Evolutionary conservation across 2,329 filamentous ascomycete species (phyloP).

Genomic region (Byssoonygena ceratinophila): DNA sequence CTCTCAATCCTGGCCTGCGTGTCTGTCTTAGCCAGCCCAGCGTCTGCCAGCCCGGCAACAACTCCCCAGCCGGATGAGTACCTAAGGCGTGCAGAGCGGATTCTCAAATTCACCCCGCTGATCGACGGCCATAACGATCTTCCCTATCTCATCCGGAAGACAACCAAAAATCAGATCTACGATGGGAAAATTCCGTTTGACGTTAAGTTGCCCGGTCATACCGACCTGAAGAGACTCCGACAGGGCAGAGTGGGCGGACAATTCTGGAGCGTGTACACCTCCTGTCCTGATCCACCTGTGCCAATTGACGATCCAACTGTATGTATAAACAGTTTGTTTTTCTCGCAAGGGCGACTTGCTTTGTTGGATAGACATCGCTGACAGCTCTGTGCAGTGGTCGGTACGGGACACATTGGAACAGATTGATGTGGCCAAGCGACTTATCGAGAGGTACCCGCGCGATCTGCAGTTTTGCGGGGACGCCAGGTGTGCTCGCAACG

Average conservation of each 20-base stretch:
- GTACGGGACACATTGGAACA: conserved; percentile 24
- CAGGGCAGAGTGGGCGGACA: conserved; percentile 24
- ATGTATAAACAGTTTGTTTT: neutral
- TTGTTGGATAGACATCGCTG: neutral
- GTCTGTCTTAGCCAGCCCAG: neutral
- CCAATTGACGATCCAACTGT: conserved; percentile 19
- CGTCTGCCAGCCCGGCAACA: conserved; percentile 4
- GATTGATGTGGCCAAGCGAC: conserved; percentile 22
- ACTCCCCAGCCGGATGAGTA: conserved; percentile 9
- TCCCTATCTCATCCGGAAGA: conserved; percentile 23
- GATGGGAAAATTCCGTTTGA: conserved; percentile 19
- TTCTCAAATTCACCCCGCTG: conserved; percentile 22
- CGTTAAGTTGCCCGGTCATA: conserved; percentile 21
- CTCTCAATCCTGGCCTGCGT: neutral
- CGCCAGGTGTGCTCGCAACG: conserved; percentile 18
- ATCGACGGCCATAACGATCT: conserved; percentile 30
- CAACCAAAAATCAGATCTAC: conserved; percentile 24
- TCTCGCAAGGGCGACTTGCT: too few species aligned
- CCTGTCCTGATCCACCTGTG: conserved; percentile 16
- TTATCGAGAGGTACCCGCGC: conserved; percentile 19
- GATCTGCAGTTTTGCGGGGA: conserved; percentile 20
- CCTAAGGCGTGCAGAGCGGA: conserved; percentile 18
- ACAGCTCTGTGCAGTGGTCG: conserved; percentile 7
- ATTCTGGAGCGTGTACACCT: conserved; percentile 27
- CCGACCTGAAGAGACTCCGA: conserved; percentile 22